Evolutionary conservation across 2,329 filamentous ascomycete genomes (phyloP).

Genomic region (Ceratocystis smalleyi): DNA sequence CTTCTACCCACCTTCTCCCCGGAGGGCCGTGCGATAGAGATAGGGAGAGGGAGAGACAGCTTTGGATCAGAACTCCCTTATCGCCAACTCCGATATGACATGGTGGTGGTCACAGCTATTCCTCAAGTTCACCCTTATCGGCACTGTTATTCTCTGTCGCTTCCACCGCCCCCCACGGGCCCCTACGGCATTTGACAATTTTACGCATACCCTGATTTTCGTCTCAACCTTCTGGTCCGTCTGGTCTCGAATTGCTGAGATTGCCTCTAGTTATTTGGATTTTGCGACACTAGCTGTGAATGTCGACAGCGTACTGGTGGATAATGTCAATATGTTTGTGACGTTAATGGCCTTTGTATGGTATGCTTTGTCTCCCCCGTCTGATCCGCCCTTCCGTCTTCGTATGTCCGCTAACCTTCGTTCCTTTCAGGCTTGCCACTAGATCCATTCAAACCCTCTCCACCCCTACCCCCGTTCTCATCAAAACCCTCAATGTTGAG

Average conservation of each 20-base stretch:
- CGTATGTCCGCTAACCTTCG: background rate
- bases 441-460: constrained; percentile 77
- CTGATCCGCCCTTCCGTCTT: background rate
- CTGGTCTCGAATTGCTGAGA: constrained; percentile 16
- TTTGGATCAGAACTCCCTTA: background rate
- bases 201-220: constrained; percentile 17
- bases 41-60: background rate
- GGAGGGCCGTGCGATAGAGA: background rate
- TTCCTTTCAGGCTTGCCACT: constrained; percentile 53
- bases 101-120: constrained; percentile 16
- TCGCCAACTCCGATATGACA: constrained; percentile 10
- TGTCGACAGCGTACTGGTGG: constrained; percentile 15
- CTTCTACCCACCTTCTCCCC: background rate
- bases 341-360: constrained; percentile 16
- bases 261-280: constrained; percentile 12
- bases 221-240: constrained; percentile 17
- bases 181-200: constrained; percentile 18
- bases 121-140: constrained; percentile 18
- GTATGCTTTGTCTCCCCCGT: constrained; percentile 11
- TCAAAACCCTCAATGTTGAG: constrained; percentile 82
- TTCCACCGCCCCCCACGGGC: constrained; percentile 18
- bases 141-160: constrained; percentile 18
- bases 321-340: constrained; percentile 18
- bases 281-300: constrained; percentile 10
- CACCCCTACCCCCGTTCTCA: constrained; percentile 80